phyloP scores from a whole-genome alignment of 1,139 yeast species.

The Magnusiomyces ingens region DNA sequence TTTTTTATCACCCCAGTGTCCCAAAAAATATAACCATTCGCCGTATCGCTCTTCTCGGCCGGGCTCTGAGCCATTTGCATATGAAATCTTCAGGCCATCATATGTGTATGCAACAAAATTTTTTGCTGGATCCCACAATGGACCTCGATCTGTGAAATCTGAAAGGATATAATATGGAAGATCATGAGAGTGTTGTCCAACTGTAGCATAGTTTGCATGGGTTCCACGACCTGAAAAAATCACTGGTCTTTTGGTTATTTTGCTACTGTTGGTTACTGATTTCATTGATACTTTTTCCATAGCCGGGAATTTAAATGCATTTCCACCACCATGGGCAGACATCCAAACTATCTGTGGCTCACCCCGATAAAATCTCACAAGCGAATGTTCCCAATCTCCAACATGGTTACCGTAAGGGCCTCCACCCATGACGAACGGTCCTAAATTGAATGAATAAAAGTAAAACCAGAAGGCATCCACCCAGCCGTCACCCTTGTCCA shows the following conservation, averaged over 20 bases:
- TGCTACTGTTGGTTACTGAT: not conserved
- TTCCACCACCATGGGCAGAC: slow-evolving; percentile 98
- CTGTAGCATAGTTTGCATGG: slow-evolving; percentile 94
- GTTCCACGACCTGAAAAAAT: slow-evolving; percentile 92
- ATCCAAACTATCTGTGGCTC: slow-evolving; percentile 90
- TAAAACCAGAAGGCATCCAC: slow-evolving; percentile 95
- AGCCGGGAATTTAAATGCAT: slow-evolving; percentile 71
- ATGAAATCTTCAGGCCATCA: slow-evolving; percentile 47
- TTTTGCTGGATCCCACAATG: slow-evolving; percentile 85
- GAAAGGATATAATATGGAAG: slow-evolving; percentile 83
- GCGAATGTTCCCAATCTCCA: slow-evolving; percentile 97
- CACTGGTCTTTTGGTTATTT: slow-evolving; percentile 50
- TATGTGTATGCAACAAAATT: slow-evolving; percentile 77
- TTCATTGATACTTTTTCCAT: slow-evolving; percentile 54
- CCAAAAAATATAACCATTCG: slow-evolving; percentile 72
- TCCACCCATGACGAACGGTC: slow-evolving; percentile 94
- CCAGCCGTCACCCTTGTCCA: slow-evolving; percentile 90
- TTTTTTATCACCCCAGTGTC: slow-evolving; percentile 88
- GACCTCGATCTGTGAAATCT: slow-evolving; percentile 92
- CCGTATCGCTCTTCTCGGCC: slow-evolving; percentile 62
- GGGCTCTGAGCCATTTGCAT: slow-evolving; percentile 35
- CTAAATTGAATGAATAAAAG: slow-evolving; percentile 87
- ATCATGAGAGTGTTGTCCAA: slow-evolving; percentile 94
- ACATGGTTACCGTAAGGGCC: slow-evolving; percentile 97
- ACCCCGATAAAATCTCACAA: slow-evolving; percentile 77